Evolutionary conservation across 129 eudicot species (phyloP).

Genomic region (Chrysanthemum lavandulifolium): DNA sequence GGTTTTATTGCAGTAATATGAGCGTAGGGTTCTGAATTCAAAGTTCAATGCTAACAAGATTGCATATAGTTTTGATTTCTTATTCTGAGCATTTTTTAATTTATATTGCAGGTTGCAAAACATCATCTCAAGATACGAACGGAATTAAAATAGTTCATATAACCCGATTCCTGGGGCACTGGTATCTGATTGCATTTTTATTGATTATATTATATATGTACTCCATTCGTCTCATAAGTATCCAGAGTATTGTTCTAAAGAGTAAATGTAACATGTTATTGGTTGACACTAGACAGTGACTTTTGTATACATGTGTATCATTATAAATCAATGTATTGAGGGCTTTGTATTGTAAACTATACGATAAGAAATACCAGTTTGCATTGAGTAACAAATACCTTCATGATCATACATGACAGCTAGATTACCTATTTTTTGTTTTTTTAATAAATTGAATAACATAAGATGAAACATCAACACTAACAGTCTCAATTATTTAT

Average conservation of each 20-base stretch:
- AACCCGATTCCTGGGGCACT: background rate
- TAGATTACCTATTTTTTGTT: too few species aligned
- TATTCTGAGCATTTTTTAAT: background rate
- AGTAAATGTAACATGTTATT: too few species aligned
- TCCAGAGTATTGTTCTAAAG: too few species aligned
- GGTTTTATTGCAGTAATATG: too few species aligned
- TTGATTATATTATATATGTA: background rate
- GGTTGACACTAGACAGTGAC: too few species aligned
- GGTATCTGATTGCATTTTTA: slow-evolving; percentile 10
- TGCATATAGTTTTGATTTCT: background rate
- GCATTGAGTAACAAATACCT: background rate
- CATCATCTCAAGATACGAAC: slow-evolving; percentile 60
- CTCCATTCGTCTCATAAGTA: background rate
- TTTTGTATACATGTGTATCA: background rate
- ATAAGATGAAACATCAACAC: too few species aligned
- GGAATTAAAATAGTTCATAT: slow-evolving; percentile 30
- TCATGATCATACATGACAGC: too few species aligned
- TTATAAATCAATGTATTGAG: background rate
- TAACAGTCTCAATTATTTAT: too few species aligned
- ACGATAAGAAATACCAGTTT: background rate
- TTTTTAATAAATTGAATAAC: too few species aligned
- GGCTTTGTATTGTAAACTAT: background rate
- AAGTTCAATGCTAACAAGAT: too few species aligned
- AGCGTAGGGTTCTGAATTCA: too few species aligned
- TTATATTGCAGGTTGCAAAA: slow-evolving; percentile 53